Conservation (phyloP, 2,329 filamentous ascomycete genomes). For the Lizonia empirigonia region DNA sequence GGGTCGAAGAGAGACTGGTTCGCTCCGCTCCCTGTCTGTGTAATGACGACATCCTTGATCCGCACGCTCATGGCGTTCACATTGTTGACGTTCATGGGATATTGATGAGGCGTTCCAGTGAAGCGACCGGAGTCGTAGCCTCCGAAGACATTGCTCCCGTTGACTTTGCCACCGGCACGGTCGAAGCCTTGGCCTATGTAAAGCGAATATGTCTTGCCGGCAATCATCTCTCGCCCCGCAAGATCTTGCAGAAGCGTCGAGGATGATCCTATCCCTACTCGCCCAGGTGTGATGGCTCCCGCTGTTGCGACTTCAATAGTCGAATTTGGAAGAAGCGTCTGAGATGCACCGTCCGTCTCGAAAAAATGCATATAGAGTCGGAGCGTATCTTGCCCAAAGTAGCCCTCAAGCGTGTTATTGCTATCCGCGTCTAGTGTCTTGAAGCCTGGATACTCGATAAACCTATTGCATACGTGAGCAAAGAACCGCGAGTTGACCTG, state of each 20-base stretch:
- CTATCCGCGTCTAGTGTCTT: slow-evolving; percentile 35
- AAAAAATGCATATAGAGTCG: slow-evolving; percentile 51
- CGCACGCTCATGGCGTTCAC: slow-evolving; percentile 47
- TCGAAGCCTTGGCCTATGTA: slow-evolving; percentile 52
- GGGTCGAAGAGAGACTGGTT: slow-evolving; percentile 47
- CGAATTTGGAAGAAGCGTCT: slow-evolving; percentile 44
- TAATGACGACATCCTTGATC: slow-evolving; percentile 50
- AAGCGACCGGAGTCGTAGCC: slow-evolving; percentile 54
- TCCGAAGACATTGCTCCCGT: slow-evolving; percentile 53
- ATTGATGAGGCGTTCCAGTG: slow-evolving; percentile 41
- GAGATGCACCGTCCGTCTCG: slow-evolving; percentile 46
- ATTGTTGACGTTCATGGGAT: slow-evolving; percentile 38
- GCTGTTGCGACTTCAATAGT: slow-evolving; percentile 44
- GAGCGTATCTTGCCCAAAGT: slow-evolving; percentile 44
- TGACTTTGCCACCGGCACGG: slow-evolving; percentile 49
- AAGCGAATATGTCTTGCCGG: slow-evolving; percentile 50
- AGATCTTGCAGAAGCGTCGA: slow-evolving; percentile 51
- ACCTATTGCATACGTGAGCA: slow-evolving; percentile 30
- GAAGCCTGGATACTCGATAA: slow-evolving; percentile 28
- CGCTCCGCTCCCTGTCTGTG: slow-evolving; percentile 31
- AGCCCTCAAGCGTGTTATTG: slow-evolving; percentile 31
- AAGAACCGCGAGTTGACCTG: background rate
- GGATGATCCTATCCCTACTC: slow-evolving; percentile 49
- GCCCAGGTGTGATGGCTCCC: slow-evolving; percentile 40
- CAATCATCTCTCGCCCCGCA: slow-evolving; percentile 42